Evolutionary conservation across 1,284 basidiomycete species (phyloP), one percentile per base, ranked within the genome.

Genomic region (Cryptococcus sp.): DNA sequence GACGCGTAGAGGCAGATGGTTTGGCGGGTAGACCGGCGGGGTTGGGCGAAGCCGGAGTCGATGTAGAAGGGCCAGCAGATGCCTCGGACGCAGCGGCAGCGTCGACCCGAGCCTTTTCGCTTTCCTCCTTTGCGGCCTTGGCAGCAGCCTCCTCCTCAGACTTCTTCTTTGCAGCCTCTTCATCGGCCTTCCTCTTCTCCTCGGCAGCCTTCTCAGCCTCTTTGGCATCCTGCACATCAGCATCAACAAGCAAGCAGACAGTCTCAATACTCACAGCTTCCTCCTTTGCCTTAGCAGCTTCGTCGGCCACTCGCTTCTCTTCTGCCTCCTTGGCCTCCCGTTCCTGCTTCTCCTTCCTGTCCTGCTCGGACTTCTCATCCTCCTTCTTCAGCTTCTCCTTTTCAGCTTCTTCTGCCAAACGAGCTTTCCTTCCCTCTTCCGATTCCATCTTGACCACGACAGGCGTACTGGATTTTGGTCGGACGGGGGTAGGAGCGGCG

Each of bases 361-460:
- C 70, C 46, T 66, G 52, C 55, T 73, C 73, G 56, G 73, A 72
- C 50, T 62, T 58, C 51, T 61, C 66, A 49, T 74, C 69, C 39
- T 67, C 55, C 56, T 70, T 61, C 55, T 62, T 66, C 50, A 70
- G 69, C 59, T 62, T 63, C 54, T 65, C 64, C 45, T 59, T 59
- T 43, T 61, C 56, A 37, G 69, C 68, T 44, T 75, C 70, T 51
- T 75, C 74, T n/a, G 67, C 70, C 13, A 76, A 49, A 36, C 76
- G 60, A n/a, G 55, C 55, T 51, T 70, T 69, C 57, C 70, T 72
- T 52, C 78, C 76, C 56, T 80, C 78, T 54, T 77, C 76, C 0
- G 76, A 78, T 66, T 82, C 80, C 45, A 81, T 69, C 40, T 79
- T 71, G 1, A 79, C 72, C 16, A 73, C 57, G 10, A 72, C 67